phyloP scores from a whole-genome alignment of 1,284 basidiomycete genomes.

The Lentinula novae-zelandiae region DNA sequence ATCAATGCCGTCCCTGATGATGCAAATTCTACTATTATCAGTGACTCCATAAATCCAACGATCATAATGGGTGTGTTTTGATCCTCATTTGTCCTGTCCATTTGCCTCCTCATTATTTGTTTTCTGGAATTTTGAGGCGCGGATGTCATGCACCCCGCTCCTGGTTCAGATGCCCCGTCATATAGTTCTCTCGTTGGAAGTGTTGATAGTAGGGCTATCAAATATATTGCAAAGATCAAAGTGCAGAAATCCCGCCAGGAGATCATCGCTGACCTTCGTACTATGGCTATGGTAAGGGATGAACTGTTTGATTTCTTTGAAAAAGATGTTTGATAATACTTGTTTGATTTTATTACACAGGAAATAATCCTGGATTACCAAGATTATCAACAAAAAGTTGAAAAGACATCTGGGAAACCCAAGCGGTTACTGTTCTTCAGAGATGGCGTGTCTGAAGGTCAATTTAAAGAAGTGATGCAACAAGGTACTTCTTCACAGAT shows the following conservation, averaged over 20 bases:
- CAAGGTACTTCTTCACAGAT: slow-evolving; percentile 28
- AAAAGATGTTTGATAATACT: neutral
- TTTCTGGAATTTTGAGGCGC: slow-evolving; percentile 38
- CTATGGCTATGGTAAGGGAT: slow-evolving; percentile 49
- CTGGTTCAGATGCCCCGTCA: slow-evolving; percentile 68
- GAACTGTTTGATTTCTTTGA: slow-evolving; percentile 24
- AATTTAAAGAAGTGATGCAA: slow-evolving; percentile 53
- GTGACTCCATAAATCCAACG: slow-evolving; percentile 65
- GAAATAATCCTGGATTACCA: slow-evolving; percentile 38
- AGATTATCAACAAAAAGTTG: slow-evolving; percentile 23
- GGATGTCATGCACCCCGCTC: slow-evolving; percentile 64
- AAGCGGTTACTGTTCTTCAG: slow-evolving; percentile 56
- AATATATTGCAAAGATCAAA: slow-evolving; percentile 50
- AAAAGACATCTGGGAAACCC: slow-evolving; percentile 33
- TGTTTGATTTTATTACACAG: slow-evolving; percentile 19
- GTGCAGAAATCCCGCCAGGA: slow-evolving; percentile 69
- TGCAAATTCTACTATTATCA: slow-evolving; percentile 52
- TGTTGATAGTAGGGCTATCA: slow-evolving; percentile 62
- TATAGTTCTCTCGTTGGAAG: slow-evolving; percentile 74
- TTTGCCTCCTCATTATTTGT: no score
- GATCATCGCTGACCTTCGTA: slow-evolving; percentile 67
- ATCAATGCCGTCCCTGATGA: slow-evolving; percentile 72
- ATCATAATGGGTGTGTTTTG: slow-evolving; percentile 63
- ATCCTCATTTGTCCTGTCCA: no score
- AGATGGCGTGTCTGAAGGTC: slow-evolving; percentile 66